These are phyloP conservation scores for Phylloporus gajari DNA, from an alignment of 1,284 basidiomycete species.

Conservation along the genomic window DNA sequence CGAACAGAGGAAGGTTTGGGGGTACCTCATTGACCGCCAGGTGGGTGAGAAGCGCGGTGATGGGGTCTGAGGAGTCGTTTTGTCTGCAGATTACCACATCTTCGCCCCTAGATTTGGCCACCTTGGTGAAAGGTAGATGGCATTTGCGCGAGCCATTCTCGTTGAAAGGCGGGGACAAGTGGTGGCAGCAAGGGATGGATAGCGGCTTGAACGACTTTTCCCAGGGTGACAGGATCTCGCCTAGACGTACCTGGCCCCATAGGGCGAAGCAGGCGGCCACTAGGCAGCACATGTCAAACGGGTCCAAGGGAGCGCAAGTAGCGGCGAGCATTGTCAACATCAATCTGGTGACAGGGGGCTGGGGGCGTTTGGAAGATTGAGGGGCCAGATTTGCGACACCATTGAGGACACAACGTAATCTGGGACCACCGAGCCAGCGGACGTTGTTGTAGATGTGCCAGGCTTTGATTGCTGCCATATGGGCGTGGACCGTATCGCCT, in stretches of 20 bases:
- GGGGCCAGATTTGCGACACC: not conserved
- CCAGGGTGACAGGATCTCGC: conserved; percentile 15
- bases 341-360: not conserved
- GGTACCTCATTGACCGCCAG: too few species aligned
- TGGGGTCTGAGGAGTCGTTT: too few species aligned
- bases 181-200: not conserved
- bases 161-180: not conserved
- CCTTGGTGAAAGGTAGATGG: too few species aligned
- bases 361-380: not conserved
- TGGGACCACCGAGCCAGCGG: not conserved
- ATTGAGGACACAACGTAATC: not conserved
- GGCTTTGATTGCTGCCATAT: not conserved
- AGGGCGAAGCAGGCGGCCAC: not conserved
- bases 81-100: too few species aligned
- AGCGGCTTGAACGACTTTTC: not conserved
- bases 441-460: conserved; percentile 2
- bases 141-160: too few species aligned
- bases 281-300: not conserved
- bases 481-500: not conserved
- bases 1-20: too few species aligned
- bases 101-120: too few species aligned
- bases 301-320: not conserved
- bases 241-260: conserved; percentile 6
- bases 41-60: too few species aligned
- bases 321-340: not conserved